A percentile compares a stretch with the other conserved stretches of the same genome.
These are phyloP conservation scores for Athelia sp. DNA, from an alignment of 1,284 basidiomycete genomes.

Conservation along the genomic window DNA sequence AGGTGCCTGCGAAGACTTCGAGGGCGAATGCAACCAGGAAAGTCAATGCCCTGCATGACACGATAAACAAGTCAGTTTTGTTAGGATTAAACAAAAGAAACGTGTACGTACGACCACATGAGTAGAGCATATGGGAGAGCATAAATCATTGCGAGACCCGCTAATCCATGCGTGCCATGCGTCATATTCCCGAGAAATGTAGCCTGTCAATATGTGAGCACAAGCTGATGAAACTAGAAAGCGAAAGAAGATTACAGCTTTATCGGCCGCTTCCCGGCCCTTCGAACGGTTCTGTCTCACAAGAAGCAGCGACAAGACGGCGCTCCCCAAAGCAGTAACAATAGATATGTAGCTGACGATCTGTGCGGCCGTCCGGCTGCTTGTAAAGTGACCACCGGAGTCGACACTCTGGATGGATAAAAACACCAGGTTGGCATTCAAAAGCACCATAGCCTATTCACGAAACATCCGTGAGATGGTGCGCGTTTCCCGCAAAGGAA, in stretches of 20 bases:
- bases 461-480: not conserved
- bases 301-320: constrained; percentile 40
- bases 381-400: constrained; percentile 11
- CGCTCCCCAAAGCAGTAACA: constrained; percentile 38
- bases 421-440: constrained; percentile 40
- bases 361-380: constrained; percentile 29
- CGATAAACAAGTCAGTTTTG: constrained; percentile 2
- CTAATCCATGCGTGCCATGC: constrained; percentile 13
- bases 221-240: too few relatives aligned
- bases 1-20: constrained; percentile 17
- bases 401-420: constrained; percentile 39
- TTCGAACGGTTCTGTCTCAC: constrained; percentile 30
- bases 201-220: constrained; percentile 6
- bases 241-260: constrained; percentile 24
- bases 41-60: constrained; percentile 19
- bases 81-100: not conserved
- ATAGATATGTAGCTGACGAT: constrained; percentile 43
- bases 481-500: not conserved
- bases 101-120: constrained; percentile 18
- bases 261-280: constrained; percentile 27
- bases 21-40: constrained; percentile 21
- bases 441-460: constrained; percentile 34
- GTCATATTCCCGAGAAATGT: constrained; percentile 13
- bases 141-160: constrained; percentile 17
- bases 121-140: constrained; percentile 21